Percentiles rank a stretch among this genome's conserved stretches.
phyloP scores from a whole-genome alignment of 2,329 filamentous ascomycete genomes.

The Endoconidiophora polonica region DNA sequence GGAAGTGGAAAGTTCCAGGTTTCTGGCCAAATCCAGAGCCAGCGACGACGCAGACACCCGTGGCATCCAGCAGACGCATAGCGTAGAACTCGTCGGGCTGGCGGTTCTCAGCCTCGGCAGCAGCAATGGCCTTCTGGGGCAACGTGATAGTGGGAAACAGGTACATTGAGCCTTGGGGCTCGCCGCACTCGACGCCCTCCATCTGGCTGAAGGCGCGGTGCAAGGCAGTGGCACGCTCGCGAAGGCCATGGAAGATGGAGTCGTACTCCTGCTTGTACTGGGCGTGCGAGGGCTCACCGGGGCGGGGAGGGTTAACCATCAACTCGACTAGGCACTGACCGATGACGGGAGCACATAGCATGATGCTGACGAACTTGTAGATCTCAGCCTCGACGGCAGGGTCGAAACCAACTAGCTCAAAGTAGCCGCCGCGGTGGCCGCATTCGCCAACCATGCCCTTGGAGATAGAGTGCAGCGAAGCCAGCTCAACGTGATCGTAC shows the following conservation, averaged over 20 bases:
- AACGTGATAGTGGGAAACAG: constrained; percentile 89
- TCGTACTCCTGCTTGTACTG: constrained; percentile 78
- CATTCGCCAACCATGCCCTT: constrained; percentile 99
- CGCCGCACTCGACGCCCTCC: constrained; percentile 86
- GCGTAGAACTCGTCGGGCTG: constrained; percentile 87
- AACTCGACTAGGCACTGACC: constrained; percentile 93
- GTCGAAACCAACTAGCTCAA: constrained; percentile 86
- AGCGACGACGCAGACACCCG: constrained; percentile 85
- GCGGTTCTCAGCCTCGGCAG: constrained; percentile 57
- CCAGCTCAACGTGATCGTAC: constrained; percentile 77
- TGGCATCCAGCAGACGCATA: constrained; percentile 76
- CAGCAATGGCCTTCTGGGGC: constrained; percentile 56
- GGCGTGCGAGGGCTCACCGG: constrained; percentile 68
- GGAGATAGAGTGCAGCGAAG: constrained; percentile 79
- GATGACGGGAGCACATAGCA: constrained; percentile 85
- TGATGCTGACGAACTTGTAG: constrained; percentile 98
- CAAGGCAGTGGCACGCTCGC: constrained; percentile 64
- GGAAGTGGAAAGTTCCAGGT: constrained; percentile 79
- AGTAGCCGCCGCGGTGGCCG: constrained; percentile 93
- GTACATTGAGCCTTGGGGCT: constrained; percentile 94
- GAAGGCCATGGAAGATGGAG: constrained; percentile 61
- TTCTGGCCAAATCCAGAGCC: constrained; percentile 90
- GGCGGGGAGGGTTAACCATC: constrained; percentile 87
- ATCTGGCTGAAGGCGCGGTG: constrained; percentile 84
- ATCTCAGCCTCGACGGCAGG: constrained; percentile 74